Conservation (phyloP, 1,284 basidiomycete genomes). For the Ceratobasidium theobromae region DNA sequence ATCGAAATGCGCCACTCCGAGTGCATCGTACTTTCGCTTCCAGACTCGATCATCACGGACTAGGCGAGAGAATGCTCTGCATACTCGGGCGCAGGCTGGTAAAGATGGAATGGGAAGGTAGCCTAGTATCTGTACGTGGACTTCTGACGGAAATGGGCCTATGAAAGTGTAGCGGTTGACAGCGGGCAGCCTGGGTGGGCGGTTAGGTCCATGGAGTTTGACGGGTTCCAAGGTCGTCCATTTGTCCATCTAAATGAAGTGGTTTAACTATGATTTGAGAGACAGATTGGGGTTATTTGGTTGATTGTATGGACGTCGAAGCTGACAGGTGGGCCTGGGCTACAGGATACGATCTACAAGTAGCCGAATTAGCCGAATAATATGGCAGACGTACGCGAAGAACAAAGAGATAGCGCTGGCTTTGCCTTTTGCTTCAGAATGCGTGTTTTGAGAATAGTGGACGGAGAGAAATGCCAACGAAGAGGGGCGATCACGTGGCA, state of each 20-base stretch:
- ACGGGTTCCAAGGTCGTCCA: constrained; percentile 75
- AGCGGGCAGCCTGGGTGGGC: constrained; percentile 15
- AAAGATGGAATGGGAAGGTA: constrained; percentile 78
- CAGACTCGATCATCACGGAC: constrained; percentile 71
- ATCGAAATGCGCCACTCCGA: constrained; percentile 54
- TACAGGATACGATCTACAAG: no score
- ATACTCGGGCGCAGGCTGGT: constrained; percentile 68
- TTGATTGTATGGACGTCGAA: no score
- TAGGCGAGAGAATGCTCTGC: constrained; percentile 64
- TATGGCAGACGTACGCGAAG: no score
- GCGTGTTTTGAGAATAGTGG: no score
- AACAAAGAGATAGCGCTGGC: no score
- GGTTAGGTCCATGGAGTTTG: constrained; percentile 56
- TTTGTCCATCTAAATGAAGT: constrained; percentile 78
- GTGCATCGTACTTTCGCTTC: constrained; percentile 66
- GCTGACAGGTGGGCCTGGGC: no score
- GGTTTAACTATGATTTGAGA: no score
- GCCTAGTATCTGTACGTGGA: constrained; percentile 71
- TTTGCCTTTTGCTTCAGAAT: no score
- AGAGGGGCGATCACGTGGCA: no score
- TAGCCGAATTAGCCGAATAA: no score
- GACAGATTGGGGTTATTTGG: no score
- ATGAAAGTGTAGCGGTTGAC: constrained; percentile 52
- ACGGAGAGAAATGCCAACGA: no score
- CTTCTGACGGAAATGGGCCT: constrained; percentile 74